Evolutionary conservation across 768 basidiomycete species (phyloP), one percentile per base, ranked within the genome.

Genomic region (Rhodosporidiobolus odoratus): DNA sequence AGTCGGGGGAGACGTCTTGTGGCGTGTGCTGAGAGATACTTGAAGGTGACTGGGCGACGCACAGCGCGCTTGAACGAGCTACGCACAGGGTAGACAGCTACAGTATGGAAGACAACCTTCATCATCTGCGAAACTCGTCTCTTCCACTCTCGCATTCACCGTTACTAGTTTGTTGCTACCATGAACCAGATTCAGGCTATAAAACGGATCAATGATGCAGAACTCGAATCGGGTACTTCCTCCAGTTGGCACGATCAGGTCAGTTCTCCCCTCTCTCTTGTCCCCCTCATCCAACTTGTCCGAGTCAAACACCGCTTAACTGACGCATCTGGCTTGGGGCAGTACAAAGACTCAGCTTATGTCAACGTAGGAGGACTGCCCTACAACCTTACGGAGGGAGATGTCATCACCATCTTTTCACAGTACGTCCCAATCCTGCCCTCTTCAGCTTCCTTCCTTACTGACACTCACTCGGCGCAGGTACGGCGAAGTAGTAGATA

Each of bases 321-420:
- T 27, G 40, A 40, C 64, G n/a, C n/a, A n/a, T n/a, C 27, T 38
- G 32, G 58, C 17, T 12, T 23, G 25, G 2, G 1, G 30, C 71
- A 75, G 71, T 71, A 77, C 66, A 73, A 71, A 54, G 94, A 97
- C 80, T 96, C 93, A 56, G 96, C 96, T 23, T 96, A 98, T 80
- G 83, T 99, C 75, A 96, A 92, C 79, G 83, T 91, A 65, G 94
- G 96, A 52, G 94, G 95, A 27, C 84, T 99, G 38, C 84, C 88
- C 72, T 86, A 84, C 75, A 92, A 93, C 74, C 82, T 98, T 58
- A 96, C 96, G 4, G 96, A 99, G 81, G 96, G 96, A 65, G 96
- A 99, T 78, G 91, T 99, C 25, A 89, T 98, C 74, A 87, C 92
- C 23, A 92, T 98, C 68, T 95, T 97, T 81, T 98, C 95, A 25